Percentiles rank a stretch among this genome's conserved stretches.
Evolutionary conservation across 2,329 filamentous ascomycete genomes (phyloP).

Genomic region (Atkinsonella texensis): DNA sequence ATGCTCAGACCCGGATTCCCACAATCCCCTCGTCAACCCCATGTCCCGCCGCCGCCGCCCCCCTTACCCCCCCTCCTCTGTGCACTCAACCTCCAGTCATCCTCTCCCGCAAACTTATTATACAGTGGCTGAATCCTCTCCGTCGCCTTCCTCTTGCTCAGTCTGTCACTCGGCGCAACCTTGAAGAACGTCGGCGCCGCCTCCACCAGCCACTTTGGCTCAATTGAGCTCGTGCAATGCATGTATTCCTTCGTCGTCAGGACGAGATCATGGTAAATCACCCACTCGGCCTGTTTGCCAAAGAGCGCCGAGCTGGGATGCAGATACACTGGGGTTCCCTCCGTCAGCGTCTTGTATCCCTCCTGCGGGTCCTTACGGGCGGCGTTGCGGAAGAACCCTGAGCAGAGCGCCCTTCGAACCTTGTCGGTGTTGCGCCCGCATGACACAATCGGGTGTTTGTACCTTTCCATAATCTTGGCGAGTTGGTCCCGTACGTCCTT

Average conservation of each 20-base stretch:
- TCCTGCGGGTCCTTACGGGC: slow-evolving; percentile 93
- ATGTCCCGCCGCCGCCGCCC: slow-evolving; percentile 81
- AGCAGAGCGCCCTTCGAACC: slow-evolving; percentile 79
- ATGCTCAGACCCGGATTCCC: neutral
- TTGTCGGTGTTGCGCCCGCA: slow-evolving; percentile 81
- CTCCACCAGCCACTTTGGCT: slow-evolving; percentile 89
- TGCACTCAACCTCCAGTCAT: slow-evolving; percentile 88
- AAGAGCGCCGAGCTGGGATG: slow-evolving; percentile 88
- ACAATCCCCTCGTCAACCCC: slow-evolving; percentile 48
- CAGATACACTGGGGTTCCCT: slow-evolving; percentile 88
- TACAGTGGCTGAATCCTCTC: slow-evolving; percentile 93
- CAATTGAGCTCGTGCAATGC: slow-evolving; percentile 86
- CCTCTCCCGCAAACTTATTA: slow-evolving; percentile 82
- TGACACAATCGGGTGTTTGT: slow-evolving; percentile 68
- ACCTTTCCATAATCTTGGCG: slow-evolving; percentile 84
- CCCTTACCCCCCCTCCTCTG: slow-evolving; percentile 76
- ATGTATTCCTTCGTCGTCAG: slow-evolving; percentile 97
- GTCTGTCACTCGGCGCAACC: slow-evolving; percentile 72
- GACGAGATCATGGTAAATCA: slow-evolving; percentile 84
- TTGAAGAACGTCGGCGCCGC: slow-evolving; percentile 99
- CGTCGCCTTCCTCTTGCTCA: slow-evolving; percentile 86
- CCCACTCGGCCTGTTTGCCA: slow-evolving; percentile 91
- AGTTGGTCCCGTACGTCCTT: slow-evolving; percentile 90
- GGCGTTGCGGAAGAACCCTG: slow-evolving; percentile 90
- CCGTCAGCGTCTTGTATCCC: slow-evolving; percentile 94